Percentiles rank a stretch among this genome's conserved stretches.
Conservation (phyloP, 345 rosid genomes). For the Syzygium jambos region DNA sequence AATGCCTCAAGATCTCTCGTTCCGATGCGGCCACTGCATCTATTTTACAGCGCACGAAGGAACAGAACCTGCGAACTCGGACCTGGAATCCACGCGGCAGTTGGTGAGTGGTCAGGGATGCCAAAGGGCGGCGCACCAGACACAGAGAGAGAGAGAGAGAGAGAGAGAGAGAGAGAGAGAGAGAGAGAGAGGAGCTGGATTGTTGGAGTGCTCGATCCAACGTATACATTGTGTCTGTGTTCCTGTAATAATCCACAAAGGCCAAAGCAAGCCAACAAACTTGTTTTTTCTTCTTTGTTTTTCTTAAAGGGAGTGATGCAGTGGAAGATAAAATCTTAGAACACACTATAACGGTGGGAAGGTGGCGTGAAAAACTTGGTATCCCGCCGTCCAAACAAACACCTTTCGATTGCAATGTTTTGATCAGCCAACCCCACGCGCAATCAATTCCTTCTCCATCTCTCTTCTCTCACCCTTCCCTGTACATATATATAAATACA, state of each 20-base stretch:
- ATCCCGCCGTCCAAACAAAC: conserved; percentile 95
- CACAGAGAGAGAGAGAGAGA: conserved; percentile 10
- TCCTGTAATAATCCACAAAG: neutral
- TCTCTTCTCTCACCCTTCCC: neutral
- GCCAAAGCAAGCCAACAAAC: neutral
- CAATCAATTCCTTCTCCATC: conserved; percentile 41
- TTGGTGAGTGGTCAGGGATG: conserved; percentile 2
- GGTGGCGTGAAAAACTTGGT: conserved; percentile 56
- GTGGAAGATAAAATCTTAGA: conserved; percentile 1
- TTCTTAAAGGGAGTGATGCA: neutral
- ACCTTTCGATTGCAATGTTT: conserved; percentile 15
- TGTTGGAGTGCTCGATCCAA: conserved; percentile 18
- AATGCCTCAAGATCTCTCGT: neutral
- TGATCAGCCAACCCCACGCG: conserved; percentile 77
- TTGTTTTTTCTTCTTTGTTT: neutral
- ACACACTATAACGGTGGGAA: conserved; percentile 47
- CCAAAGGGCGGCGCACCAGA: conserved; percentile 83
- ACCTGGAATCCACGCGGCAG: conserved; percentile 29
- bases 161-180: too few relatives aligned
- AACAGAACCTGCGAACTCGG: neutral
- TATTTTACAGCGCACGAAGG: neutral
- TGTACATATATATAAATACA: conserved; percentile 1
- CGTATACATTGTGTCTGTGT: neutral
- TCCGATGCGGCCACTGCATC: neutral
- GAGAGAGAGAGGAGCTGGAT: conserved; percentile 33